These are phyloP conservation scores for Thermothelomyces thermophilus DNA, from an alignment of 2,329 filamentous ascomycete genomes.

Conservation along the genomic window DNA sequence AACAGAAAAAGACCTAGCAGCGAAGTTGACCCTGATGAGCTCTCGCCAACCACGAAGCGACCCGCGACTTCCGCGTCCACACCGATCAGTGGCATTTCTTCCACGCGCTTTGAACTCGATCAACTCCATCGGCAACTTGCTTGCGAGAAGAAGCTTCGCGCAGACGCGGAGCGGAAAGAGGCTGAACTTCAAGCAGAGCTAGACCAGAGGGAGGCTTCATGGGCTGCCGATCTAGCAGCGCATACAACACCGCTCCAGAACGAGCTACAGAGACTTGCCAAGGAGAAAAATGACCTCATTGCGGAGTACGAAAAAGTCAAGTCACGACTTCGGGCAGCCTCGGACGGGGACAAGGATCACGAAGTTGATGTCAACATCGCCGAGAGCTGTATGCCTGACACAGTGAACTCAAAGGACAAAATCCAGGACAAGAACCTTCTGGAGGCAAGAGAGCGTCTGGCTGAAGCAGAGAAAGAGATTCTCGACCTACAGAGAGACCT, in stretches of 20 bases:
- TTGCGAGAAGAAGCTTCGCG: neutral
- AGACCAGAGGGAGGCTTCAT: neutral
- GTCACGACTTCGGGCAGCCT: neutral
- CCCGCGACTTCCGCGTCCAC: neutral
- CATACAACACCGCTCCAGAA: conserved; percentile 1
- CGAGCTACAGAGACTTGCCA: neutral
- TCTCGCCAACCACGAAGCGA: neutral
- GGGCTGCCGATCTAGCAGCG: neutral
- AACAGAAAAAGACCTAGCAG: neutral
- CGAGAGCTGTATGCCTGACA: no score
- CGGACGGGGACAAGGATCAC: neutral
- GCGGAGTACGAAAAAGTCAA: neutral
- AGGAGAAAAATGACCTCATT: neutral
- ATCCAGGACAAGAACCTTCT: no score
- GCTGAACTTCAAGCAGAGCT: neutral
- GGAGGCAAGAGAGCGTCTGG: no score
- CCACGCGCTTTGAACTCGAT: neutral
- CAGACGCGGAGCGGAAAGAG: neutral
- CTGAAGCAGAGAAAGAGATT: no score
- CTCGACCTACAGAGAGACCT: no score
- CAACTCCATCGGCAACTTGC: neutral
- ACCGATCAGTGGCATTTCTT: neutral
- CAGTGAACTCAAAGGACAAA: no score
- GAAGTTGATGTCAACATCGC: neutral
- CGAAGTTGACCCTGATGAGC: neutral